Percentiles rank a stretch among this genome's conserved stretches.
Evolutionary conservation across 768 basidiomycete species (phyloP).

Genomic region (Suillus sp.): DNA sequence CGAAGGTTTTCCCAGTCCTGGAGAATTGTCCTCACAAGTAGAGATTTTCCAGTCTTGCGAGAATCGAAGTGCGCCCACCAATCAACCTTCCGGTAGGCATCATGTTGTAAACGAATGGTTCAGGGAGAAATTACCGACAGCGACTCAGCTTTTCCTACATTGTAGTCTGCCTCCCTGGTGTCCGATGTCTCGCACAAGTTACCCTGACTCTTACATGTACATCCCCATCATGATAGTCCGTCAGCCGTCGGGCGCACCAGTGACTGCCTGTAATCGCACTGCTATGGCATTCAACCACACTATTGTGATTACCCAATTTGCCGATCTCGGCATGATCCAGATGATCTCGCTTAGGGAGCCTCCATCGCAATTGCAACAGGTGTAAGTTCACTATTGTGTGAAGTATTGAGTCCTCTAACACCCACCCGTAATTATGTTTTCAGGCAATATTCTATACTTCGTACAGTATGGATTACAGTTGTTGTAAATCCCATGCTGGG

Average conservation of each 20-base stretch:
- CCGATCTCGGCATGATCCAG: too few relatives aligned
- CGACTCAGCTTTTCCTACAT: neutral
- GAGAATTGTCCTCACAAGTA: neutral
- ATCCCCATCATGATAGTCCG: neutral
- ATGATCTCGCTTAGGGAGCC: too few relatives aligned
- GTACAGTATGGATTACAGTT: too few relatives aligned
- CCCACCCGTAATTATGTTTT: too few relatives aligned
- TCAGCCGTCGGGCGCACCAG: neutral
- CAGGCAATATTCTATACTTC: too few relatives aligned
- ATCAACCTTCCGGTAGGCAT: neutral
- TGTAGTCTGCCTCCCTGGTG: neutral
- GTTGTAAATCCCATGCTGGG: too few relatives aligned
- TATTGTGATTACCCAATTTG: too few relatives aligned
- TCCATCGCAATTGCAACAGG: too few relatives aligned
- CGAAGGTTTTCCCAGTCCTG: neutral
- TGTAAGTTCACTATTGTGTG: too few relatives aligned
- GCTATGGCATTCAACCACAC: neutral
- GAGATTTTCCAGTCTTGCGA: neutral
- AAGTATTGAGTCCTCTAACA: too few relatives aligned
- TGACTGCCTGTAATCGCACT: too few relatives aligned
- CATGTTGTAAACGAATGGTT: neutral
- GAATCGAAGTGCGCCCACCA: too few relatives aligned
- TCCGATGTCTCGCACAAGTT: neutral
- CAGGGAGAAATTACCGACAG: neutral
- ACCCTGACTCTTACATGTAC: neutral